phyloP scores from a whole-genome alignment of 768 basidiomycete species.

The Trametes coccinea region DNA sequence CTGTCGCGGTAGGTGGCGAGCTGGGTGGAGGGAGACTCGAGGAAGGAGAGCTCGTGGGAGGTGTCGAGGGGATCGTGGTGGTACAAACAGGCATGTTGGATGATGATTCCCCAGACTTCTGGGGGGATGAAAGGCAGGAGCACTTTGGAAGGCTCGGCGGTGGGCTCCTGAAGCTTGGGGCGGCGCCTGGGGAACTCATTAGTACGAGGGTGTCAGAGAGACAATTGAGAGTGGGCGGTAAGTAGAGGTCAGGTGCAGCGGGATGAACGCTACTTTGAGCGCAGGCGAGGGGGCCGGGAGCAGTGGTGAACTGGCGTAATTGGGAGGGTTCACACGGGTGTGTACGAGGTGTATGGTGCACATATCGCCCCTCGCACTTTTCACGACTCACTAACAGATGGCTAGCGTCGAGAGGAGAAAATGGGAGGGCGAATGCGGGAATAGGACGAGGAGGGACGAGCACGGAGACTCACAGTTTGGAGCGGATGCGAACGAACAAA shows the following conservation, averaged over 20 bases:
- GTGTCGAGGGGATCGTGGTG: constrained; percentile 48
- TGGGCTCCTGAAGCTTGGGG: neutral
- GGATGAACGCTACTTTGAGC: neutral
- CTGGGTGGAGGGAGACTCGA: constrained; percentile 46
- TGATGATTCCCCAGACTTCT: constrained; percentile 67
- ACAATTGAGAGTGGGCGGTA: neutral
- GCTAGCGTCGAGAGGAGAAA: neutral
- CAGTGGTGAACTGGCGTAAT: neutral
- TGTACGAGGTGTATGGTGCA: too few species aligned
- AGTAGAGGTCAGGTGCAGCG: neutral
- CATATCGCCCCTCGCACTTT: too few species aligned
- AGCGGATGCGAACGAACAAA: constrained; percentile 13
- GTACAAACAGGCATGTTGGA: constrained; percentile 55
- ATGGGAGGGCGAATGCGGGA: neutral
- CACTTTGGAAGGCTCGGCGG: neutral
- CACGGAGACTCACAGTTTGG: constrained; percentile 12
- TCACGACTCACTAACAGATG: too few species aligned
- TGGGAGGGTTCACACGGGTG: neutral
- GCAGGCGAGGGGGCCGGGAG: neutral
- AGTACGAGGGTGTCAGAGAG: neutral
- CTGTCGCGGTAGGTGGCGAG: constrained; percentile 45
- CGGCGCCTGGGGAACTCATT: constrained; percentile 12
- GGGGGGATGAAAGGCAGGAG: constrained; percentile 38
- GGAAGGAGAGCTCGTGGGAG: constrained; percentile 57
- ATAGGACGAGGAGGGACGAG: neutral